phyloP scores from a whole-genome alignment of 768 basidiomycete species.

The Russula abietina region DNA sequence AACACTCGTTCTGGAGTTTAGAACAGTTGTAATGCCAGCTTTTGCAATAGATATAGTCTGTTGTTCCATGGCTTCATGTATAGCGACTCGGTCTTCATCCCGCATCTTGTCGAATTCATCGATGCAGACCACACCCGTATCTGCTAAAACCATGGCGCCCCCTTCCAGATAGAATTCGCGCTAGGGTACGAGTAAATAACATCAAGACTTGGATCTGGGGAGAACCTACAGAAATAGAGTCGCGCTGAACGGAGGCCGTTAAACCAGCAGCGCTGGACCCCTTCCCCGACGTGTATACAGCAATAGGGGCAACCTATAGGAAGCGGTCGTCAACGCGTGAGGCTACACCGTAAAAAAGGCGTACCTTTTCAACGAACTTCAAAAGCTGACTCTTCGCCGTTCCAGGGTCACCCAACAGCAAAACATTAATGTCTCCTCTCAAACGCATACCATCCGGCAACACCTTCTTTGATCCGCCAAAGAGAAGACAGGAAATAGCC shows the following conservation, averaged over 20 bases:
- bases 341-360: neutral
- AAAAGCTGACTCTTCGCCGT: constrained; percentile 97
- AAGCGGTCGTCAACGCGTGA: neutral
- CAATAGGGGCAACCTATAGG: constrained; percentile 85
- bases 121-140: constrained; percentile 97
- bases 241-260: constrained; percentile 95
- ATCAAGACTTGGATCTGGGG: neutral
- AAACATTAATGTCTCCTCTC: constrained; percentile 95
- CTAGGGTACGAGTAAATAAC: constrained; percentile 37
- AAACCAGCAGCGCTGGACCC: constrained; percentile 98
- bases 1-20: constrained; percentile 94
- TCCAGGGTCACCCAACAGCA: constrained; percentile 94
- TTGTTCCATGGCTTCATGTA: constrained; percentile 99
- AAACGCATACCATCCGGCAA: constrained; percentile 96
- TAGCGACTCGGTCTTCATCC: constrained; percentile 97
- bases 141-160: constrained; percentile 98
- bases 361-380: constrained; percentile 95
- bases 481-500: constrained; percentile 90
- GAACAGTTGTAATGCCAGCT: constrained; percentile 95
- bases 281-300: constrained; percentile 98
- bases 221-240: constrained; percentile 71
- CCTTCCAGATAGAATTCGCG: constrained; percentile 99
- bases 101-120: constrained; percentile 99
- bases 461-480: constrained; percentile 96
- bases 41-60: constrained; percentile 99